Evolutionary conservation across 176 grass and related monocot species (phyloP).

Genomic region (Rhynchospora pubera): DNA sequence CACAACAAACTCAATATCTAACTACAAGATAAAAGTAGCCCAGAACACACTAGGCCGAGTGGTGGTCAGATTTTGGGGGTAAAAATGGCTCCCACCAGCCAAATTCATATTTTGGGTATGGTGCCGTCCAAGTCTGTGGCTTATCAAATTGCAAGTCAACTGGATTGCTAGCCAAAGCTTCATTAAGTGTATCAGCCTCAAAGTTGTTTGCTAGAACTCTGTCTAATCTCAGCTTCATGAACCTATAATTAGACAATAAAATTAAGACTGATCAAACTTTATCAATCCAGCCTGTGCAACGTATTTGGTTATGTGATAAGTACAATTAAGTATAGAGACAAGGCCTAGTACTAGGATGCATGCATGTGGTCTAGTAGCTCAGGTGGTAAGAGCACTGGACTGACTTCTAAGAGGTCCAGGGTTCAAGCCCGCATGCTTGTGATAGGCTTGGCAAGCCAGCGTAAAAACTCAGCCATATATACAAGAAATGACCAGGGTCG

Average conservation of each 20-base stretch:
- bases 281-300: not conserved
- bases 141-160: slow-evolving; percentile 70
- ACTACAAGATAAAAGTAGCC: slow-evolving; percentile 12
- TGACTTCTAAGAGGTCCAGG: too few species aligned
- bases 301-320: not conserved
- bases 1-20: not conserved
- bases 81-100: slow-evolving; percentile 95
- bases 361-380: too few species aligned
- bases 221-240: slow-evolving; percentile 92
- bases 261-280: not conserved
- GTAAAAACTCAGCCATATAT: too few species aligned
- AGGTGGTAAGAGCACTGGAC: too few species aligned
- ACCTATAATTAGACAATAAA: slow-evolving; percentile 34
- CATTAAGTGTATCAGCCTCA: slow-evolving; percentile 52
- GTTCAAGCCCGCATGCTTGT: too few species aligned
- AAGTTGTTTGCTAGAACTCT: slow-evolving; percentile 67
- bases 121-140: slow-evolving; percentile 76
- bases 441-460: too few species aligned
- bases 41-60: slow-evolving; percentile 29
- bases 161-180: slow-evolving; percentile 63
- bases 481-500: too few species aligned
- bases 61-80: slow-evolving; percentile 47
- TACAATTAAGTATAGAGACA: not conserved
- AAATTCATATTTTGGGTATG: slow-evolving; percentile 81
- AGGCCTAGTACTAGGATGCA: not conserved